Evolutionary conservation across 305 asterid genomes (phyloP).

Genomic region (Rubia balearica): DNA sequence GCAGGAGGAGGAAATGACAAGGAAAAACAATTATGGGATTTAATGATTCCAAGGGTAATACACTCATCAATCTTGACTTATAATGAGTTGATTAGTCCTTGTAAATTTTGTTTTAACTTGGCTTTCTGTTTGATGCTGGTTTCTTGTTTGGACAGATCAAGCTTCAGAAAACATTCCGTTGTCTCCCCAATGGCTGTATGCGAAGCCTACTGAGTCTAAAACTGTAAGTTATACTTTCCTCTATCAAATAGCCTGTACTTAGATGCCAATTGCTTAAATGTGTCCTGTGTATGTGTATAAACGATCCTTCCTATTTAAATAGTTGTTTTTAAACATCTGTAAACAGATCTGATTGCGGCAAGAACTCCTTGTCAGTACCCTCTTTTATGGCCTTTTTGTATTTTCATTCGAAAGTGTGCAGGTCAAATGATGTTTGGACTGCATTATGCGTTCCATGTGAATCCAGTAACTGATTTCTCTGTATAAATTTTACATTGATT

Average conservation of each 20-base stretch:
- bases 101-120: neutral
- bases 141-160: conserved; percentile 46
- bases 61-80: conserved; percentile 9
- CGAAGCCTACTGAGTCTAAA: conserved; percentile 73
- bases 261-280: too few relatives aligned
- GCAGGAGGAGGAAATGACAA: conserved; percentile 49
- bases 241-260: neutral
- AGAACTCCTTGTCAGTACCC: too few relatives aligned
- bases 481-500: too few relatives aligned
- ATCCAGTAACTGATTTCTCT: too few relatives aligned
- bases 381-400: too few relatives aligned
- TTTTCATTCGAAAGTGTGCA: too few relatives aligned
- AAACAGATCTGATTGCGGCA: neutral
- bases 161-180: conserved; percentile 72
- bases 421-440: too few relatives aligned
- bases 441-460: too few relatives aligned
- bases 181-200: conserved; percentile 96
- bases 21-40: conserved; percentile 52
- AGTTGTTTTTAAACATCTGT: neutral
- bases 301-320: too few relatives aligned
- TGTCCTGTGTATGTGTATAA: too few relatives aligned
- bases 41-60: conserved; percentile 73
- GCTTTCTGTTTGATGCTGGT: neutral
- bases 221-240: conserved; percentile 32
- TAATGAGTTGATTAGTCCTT: conserved; percentile 1